phyloP scores from a whole-genome alignment of 1,284 basidiomycete species.

The Puccinia coronata region DNA sequence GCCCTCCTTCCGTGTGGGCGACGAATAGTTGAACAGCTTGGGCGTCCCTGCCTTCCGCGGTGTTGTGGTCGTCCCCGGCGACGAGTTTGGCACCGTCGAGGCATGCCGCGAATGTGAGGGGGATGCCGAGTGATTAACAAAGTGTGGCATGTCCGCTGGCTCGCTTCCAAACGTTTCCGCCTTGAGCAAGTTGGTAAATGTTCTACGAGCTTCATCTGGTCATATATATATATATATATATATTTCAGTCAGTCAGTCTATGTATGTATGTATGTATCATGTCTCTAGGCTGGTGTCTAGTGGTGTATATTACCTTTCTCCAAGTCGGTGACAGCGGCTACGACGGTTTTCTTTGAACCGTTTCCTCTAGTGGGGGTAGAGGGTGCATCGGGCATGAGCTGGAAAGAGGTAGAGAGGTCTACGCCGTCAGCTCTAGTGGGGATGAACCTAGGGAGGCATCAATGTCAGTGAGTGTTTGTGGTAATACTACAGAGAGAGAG shows the following conservation, averaged over 20 bases:
- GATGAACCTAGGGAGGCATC: conserved; percentile 25
- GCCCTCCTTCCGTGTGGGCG: conserved; percentile 56
- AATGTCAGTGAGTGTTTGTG: not conserved
- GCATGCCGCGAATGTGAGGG: conserved; percentile 46
- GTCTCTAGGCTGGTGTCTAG: too few relatives aligned
- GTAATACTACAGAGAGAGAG: not conserved
- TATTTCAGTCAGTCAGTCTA: not conserved
- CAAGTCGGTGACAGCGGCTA: conserved; percentile 40
- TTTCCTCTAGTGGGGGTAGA: conserved; percentile 25
- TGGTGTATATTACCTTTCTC: conserved; percentile 47
- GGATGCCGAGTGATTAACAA: conserved; percentile 34
- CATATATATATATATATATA: not conserved
- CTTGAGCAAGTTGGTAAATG: conserved; percentile 43
- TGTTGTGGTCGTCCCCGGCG: conserved; percentile 22
- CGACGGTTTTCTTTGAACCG: conserved; percentile 38
- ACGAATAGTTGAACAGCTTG: conserved; percentile 61
- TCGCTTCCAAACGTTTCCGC: conserved; percentile 42
- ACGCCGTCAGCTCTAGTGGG: conserved; percentile 30
- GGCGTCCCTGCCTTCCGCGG: too few relatives aligned
- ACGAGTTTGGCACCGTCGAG: conserved; percentile 29
- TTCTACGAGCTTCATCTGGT: conserved; percentile 34
- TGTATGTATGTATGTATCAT: too few relatives aligned
- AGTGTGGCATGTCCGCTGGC: conserved; percentile 23
- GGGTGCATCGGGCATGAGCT: conserved; percentile 35
- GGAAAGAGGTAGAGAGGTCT: conserved; percentile 40